phyloP scores from a whole-genome alignment of 2,329 filamentous ascomycete genomes.

The Capronia americana region DNA sequence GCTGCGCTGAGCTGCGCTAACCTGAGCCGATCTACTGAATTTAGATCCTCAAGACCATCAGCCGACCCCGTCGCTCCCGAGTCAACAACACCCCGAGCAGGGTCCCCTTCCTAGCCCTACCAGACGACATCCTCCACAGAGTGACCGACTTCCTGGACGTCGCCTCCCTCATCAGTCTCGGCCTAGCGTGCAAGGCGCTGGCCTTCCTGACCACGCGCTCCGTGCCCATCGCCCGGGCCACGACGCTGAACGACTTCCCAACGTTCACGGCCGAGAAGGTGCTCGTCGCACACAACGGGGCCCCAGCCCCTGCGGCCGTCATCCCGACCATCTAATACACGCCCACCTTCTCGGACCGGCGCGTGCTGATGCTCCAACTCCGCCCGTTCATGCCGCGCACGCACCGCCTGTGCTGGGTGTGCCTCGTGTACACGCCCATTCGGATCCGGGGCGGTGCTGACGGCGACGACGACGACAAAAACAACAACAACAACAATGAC shows the following conservation, averaged over 20 bases:
- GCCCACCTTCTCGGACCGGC: conserved; percentile 67
- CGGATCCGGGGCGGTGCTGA: neutral
- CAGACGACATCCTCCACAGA: neutral
- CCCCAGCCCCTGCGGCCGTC: neutral
- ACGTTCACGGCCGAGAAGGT: neutral
- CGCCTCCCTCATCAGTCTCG: neutral
- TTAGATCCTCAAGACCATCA: neutral
- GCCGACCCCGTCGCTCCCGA: neutral
- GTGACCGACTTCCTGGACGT: neutral
- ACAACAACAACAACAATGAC: no score
- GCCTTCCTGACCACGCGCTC: neutral
- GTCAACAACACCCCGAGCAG: neutral
- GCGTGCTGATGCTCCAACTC: conserved; percentile 95
- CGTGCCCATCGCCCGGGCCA: neutral
- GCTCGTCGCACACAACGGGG: neutral
- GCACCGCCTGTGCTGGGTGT: conserved; percentile 26
- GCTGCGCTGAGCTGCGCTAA: neutral
- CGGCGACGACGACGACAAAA: neutral
- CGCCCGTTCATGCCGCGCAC: conserved; percentile 63
- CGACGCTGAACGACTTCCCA: neutral
- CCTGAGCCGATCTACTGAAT: neutral
- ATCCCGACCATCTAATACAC: neutral
- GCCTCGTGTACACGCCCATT: conserved; percentile 24
- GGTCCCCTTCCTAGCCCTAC: neutral
- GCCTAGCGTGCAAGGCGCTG: neutral